Conservation (phyloP, 108 stramenopile genomes). For the Nitzschia inconspicua region DNA sequence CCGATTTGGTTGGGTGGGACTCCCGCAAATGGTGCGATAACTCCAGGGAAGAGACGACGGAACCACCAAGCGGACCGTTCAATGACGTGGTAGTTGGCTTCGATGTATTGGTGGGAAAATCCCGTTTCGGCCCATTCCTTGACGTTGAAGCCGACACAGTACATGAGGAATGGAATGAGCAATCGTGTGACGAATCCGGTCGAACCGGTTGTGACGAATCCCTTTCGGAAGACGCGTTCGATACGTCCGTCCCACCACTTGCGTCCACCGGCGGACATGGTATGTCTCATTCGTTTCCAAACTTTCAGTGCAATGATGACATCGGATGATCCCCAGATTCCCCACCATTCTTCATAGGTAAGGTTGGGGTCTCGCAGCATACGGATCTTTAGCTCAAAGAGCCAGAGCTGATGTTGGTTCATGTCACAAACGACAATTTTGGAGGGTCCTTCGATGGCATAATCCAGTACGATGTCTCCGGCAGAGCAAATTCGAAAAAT, state of each 20-base stretch:
- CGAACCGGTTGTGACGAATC: constrained; percentile 49
- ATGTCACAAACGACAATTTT: constrained; percentile 67
- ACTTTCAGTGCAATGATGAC: constrained; percentile 37
- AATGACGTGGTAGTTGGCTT: constrained; percentile 43
- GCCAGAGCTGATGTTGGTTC: constrained; percentile 59
- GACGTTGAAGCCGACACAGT: constrained; percentile 44
- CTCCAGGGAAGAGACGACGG: constrained; percentile 45
- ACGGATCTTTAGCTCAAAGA: constrained; percentile 61
- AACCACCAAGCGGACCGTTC: constrained; percentile 48
- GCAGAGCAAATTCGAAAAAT: constrained; percentile 60
- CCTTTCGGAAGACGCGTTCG: constrained; percentile 53
- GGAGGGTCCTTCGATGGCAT: constrained; percentile 55
- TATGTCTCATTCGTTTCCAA: constrained; percentile 63
- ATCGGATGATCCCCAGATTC: constrained; percentile 50
- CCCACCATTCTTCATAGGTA: constrained; percentile 67
- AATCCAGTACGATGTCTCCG: constrained; percentile 57
- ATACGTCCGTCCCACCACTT: constrained; percentile 61
- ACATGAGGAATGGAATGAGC: constrained; percentile 50
- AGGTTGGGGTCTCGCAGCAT: constrained; percentile 55
- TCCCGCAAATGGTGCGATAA: constrained; percentile 57
- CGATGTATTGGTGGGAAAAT: constrained; percentile 50
- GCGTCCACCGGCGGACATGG: constrained; percentile 50
- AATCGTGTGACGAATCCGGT: constrained; percentile 44
- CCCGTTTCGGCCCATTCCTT: constrained; percentile 56
- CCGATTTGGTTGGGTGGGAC: constrained; percentile 61